Percentiles rank a stretch among this genome's conserved stretches.
Evolutionary conservation across 768 basidiomycete genomes (phyloP).

Genomic region (Serendipita sp.): DNA sequence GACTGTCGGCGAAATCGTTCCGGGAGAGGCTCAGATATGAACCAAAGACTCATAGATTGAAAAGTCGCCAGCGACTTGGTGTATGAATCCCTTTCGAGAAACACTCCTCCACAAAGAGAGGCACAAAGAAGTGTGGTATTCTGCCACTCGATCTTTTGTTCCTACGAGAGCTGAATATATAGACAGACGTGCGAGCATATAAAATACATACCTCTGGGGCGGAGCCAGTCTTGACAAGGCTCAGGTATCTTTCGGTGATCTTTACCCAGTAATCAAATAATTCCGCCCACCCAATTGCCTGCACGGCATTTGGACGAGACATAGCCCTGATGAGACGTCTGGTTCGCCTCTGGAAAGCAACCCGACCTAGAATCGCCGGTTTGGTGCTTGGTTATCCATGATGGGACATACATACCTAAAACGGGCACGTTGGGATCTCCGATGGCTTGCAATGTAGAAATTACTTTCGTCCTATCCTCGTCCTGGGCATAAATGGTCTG

Average conservation of each 20-base stretch:
- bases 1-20: conserved; percentile 8
- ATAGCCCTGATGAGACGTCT: conserved; percentile 52
- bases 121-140: conserved; percentile 67
- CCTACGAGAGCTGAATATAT: conserved; percentile 24
- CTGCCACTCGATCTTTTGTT: conserved; percentile 67
- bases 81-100: background rate
- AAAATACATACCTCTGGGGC: background rate
- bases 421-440: conserved; percentile 58
- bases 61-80: background rate
- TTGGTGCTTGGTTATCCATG: background rate
- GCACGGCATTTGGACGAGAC: conserved; percentile 44
- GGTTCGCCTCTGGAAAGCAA: conserved; percentile 65
- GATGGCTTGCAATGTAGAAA: conserved; percentile 59
- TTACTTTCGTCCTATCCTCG: background rate
- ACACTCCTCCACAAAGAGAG: conserved; percentile 38
- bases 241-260: background rate
- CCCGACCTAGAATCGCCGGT: conserved; percentile 34
- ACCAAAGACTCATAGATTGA: conserved; percentile 11
- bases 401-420: conserved; percentile 34
- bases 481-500: background rate
- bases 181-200: background rate
- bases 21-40: conserved; percentile 11
- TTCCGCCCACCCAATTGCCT: conserved; percentile 70
- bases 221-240: background rate
- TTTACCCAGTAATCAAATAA: conserved; percentile 53